Base-by-base conservation (phyloP, 768 basidiomycete genomes). In the Galerina sulciceps region DNA sequence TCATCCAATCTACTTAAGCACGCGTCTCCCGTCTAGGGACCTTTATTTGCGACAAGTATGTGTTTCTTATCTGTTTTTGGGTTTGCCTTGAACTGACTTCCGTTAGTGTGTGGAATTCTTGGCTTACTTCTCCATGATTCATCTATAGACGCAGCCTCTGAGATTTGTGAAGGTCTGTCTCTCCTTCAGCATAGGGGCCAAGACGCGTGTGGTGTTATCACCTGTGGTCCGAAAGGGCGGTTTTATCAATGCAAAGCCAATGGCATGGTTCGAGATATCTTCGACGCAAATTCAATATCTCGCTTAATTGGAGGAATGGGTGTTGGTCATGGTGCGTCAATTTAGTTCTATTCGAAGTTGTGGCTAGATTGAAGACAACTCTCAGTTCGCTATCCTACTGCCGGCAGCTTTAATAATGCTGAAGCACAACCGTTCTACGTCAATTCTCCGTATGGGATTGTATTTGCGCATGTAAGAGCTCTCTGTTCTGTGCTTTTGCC, bases 391-490 rank as follows among this genome's bases (percentile, higher is more conserved):
- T 99, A 99, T 76, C 97, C 97, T 10, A 99, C 97, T 60, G 97
- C 97, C 53, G 97, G 97, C 49, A 94, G 94, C 69, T 97, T 94
- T 58, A 92, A 95, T 57, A 92, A 97, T 65, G 90, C 96, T 10
- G 97, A 99, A 72, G 96, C 97, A 8, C 97, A 99, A 71, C 97
- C 97, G 1, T 99, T 99, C 82, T 99, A 99, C 71, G 97, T 99
- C 67, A 99, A 99, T 78, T 96, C 95, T n/a, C 97, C 97, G 3
- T 99, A 99, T 73, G 97, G 97, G 51, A 96, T 99, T 69, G 94
- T 96, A 61, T 91, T 99, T 70, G 97, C 93, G 17, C 96, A 99
- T 81, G 96, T 96, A 72, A 62, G 89, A 79, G 23, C 23, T 35
- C 42, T 45, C 35, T 45, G 47, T 48, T 53, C 45, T 44, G 17